Percentiles rank a stretch among this genome's conserved stretches.
These are phyloP conservation scores for Epichloe scottii DNA, from an alignment of 2,329 filamentous ascomycete species.

Conservation along the genomic window DNA sequence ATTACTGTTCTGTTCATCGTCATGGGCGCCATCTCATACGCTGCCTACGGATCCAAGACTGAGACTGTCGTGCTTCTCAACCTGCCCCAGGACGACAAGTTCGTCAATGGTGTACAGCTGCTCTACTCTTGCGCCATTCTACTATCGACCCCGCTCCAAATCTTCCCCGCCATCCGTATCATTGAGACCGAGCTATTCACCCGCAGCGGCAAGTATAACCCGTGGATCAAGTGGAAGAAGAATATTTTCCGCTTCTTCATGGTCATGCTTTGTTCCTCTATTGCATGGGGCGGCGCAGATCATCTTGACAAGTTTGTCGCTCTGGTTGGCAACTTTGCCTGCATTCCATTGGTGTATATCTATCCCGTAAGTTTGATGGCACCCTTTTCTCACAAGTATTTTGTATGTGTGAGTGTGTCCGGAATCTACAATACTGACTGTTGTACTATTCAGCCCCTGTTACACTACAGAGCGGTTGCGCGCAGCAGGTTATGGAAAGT, in stretches of 20 bases:
- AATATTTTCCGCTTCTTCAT: constrained; percentile 92
- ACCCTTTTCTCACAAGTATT: background rate
- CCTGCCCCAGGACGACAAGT: constrained; percentile 84
- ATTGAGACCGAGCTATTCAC: constrained; percentile 91
- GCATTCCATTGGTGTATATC: constrained; percentile 91
- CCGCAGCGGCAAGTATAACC: constrained; percentile 91
- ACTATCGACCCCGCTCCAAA: constrained; percentile 85
- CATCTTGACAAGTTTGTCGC: constrained; percentile 96
- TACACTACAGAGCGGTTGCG: constrained; percentile 76
- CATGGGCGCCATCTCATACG: constrained; percentile 89
- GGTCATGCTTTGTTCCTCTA: constrained; percentile 70
- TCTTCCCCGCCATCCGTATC: constrained; percentile 96
- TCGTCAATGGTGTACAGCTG: constrained; percentile 93
- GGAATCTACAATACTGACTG: constrained; percentile 17
- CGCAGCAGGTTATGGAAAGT: constrained; percentile 52
- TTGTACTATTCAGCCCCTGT: constrained; percentile 54
- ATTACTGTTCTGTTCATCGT: constrained; percentile 84
- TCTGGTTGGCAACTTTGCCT: constrained; percentile 92
- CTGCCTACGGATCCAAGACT: constrained; percentile 87
- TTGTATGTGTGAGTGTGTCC: background rate
- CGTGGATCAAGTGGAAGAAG: constrained; percentile 99
- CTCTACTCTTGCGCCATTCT: constrained; percentile 97
- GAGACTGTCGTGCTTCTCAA: constrained; percentile 96
- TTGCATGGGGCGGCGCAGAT: constrained; percentile 86
- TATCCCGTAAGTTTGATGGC: constrained; percentile 64